A percentile compares a stretch with the other conserved stretches of the same genome.
These are phyloP conservation scores for Viola odorata DNA, from an alignment of 345 rosid species.

Conservation along the genomic window DNA sequence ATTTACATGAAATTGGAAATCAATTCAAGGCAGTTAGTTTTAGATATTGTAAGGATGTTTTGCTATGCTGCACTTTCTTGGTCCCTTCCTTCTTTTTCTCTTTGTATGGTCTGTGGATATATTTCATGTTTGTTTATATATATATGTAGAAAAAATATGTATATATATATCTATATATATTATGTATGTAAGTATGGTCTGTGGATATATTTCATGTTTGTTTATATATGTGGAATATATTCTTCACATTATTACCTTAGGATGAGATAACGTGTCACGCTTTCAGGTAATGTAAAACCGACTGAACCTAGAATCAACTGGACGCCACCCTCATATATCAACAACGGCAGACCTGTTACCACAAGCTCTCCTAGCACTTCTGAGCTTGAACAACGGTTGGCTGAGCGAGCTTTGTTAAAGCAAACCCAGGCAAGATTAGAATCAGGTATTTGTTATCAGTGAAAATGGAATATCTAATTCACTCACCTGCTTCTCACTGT, in stretches of 20 bases:
- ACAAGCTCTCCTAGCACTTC: slow-evolving; percentile 8
- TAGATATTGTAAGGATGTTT: too few relatives aligned
- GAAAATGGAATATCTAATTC: background rate
- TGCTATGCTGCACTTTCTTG: background rate
- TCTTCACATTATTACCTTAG: too few relatives aligned
- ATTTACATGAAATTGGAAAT: background rate
- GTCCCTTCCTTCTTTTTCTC: background rate
- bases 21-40: background rate
- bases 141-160: too few relatives aligned
- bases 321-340: slow-evolving; percentile 1
- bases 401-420: slow-evolving; percentile 21
- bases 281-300: slow-evolving; percentile 9
- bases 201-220: too few relatives aligned
- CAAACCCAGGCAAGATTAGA: slow-evolving; percentile 15
- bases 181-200: too few relatives aligned
- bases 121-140: too few relatives aligned
- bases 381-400: slow-evolving; percentile 24
- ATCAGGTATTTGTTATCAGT: background rate
- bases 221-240: too few relatives aligned
- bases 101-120: background rate
- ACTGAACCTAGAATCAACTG: slow-evolving; percentile 5
- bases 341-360: slow-evolving; percentile 1
- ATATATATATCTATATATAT: too few relatives aligned
- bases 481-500: background rate
- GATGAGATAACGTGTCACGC: too few relatives aligned